Conservation (phyloP, 345 rosid genomes). For the Mallotus nudiflorus region DNA sequence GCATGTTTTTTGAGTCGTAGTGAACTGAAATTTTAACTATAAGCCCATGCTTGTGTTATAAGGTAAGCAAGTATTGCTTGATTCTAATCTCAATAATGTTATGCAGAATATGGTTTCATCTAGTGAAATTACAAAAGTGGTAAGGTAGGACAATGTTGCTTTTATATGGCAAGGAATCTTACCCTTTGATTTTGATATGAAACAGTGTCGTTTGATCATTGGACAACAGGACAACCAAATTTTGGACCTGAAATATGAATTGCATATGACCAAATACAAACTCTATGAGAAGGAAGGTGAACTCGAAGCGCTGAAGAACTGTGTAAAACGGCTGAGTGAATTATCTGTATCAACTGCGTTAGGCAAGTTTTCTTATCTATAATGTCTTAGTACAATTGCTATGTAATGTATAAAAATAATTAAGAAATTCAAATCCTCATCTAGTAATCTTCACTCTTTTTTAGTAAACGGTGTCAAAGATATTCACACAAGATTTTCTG, state of each 20-base stretch:
- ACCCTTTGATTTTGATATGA: conserved; percentile 72
- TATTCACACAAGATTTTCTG: too few species aligned
- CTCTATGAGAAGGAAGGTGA: conserved; percentile 76
- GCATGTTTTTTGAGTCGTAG: too few species aligned
- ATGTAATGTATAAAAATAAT: too few species aligned
- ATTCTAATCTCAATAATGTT: conserved; percentile 17
- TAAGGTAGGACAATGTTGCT: conserved; percentile 35
- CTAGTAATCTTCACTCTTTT: too few species aligned
- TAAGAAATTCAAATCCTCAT: too few species aligned
- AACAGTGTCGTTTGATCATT: conserved; percentile 65
- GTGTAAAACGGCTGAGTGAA: conserved; percentile 64
- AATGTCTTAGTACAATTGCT: too few species aligned
- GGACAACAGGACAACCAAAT: conserved; percentile 83
- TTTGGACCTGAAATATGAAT: conserved; percentile 65
- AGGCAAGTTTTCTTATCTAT: conserved; percentile 53
- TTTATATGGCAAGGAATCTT: conserved; percentile 55
- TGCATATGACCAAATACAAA: conserved; percentile 62
- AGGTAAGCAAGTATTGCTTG: background rate
- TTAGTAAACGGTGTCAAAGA: too few species aligned
- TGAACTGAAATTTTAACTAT: background rate
- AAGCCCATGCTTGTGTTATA: background rate
- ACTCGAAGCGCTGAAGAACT: conserved; percentile 78
- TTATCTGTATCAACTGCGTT: conserved; percentile 55
- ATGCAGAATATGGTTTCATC: conserved; percentile 33
- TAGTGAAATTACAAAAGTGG: conserved; percentile 32